A percentile compares a stretch with the other conserved stretches of the same genome.
Conservation (phyloP, 176 grass and related monocot species). For the Hordeum marinum region DNA sequence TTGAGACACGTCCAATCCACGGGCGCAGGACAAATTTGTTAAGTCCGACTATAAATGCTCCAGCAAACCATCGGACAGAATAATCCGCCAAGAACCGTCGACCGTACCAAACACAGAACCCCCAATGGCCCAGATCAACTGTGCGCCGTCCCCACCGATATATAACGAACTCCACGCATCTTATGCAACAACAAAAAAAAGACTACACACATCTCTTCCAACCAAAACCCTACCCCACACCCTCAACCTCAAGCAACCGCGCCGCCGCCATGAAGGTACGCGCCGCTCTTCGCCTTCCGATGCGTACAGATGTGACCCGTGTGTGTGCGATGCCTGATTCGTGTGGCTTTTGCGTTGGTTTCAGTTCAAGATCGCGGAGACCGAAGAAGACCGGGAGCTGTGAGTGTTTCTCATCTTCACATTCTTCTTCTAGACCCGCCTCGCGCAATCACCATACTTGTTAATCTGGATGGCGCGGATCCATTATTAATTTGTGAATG, state of each 20-base stretch:
- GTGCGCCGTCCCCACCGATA: background rate
- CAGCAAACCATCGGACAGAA: too few species aligned
- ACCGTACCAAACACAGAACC: too few species aligned
- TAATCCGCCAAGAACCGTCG: too few species aligned
- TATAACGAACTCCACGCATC: background rate
- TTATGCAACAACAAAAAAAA: too few species aligned
- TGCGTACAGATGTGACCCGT: background rate
- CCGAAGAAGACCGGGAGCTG: conserved; percentile 93
- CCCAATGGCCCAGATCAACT: too few species aligned
- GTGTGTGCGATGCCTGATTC: background rate
- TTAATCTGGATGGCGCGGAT: background rate
- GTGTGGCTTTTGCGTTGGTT: conserved; percentile 6
- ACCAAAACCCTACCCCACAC: conserved; percentile 27
- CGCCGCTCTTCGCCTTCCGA: background rate
- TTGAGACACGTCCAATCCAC: too few species aligned
- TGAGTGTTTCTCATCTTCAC: conserved; percentile 25
- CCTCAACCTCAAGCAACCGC: conserved; percentile 11
- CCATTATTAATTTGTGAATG: too few species aligned
- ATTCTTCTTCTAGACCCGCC: background rate
- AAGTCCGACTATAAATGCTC: too few species aligned
- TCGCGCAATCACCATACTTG: background rate
- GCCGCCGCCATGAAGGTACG: conserved; percentile 50
- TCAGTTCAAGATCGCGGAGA: conserved; percentile 77
- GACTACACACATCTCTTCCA: too few species aligned
- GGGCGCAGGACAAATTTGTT: too few species aligned